phyloP scores from a whole-genome alignment of 2,329 filamentous ascomycete species.

The Paracoccidioides lutzii region DNA sequence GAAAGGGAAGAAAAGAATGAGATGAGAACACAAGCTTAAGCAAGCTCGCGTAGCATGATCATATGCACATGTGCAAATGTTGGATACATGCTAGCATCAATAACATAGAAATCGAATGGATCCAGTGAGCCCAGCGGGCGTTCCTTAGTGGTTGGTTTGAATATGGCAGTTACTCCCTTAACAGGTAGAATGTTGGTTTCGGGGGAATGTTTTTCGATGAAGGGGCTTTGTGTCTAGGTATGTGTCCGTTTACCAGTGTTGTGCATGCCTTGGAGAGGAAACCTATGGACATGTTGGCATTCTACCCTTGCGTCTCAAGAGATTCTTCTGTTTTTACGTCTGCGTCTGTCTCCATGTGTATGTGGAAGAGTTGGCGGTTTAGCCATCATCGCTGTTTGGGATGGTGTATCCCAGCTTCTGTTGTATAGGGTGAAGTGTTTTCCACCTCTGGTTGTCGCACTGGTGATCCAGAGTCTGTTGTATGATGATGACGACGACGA shows the following conservation, averaged over 20 bases:
- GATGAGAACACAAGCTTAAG: too few relatives aligned
- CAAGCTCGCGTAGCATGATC: too few relatives aligned
- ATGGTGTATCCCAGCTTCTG: too few relatives aligned
- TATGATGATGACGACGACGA: not conserved
- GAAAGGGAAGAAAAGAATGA: too few relatives aligned
- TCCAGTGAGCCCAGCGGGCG: not conserved
- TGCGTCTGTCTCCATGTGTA: not conserved
- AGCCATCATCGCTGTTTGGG: not conserved
- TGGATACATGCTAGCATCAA: not conserved
- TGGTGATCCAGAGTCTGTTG: not conserved
- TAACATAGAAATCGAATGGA: not conserved
- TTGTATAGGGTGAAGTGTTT: not conserved
- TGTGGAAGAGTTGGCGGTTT: not conserved
- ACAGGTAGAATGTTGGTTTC: not conserved
- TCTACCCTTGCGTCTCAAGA: too few relatives aligned
- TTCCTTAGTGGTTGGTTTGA: not conserved
- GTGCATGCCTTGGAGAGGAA: not conserved
- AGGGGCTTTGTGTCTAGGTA: too few relatives aligned
- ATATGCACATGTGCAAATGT: too few relatives aligned
- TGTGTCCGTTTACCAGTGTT: not conserved
- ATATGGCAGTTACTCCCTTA: not conserved
- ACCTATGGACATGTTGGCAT: not conserved
- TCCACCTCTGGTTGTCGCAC: not conserved
- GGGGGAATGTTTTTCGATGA: not conserved
- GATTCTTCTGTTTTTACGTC: not conserved